Conservation (phyloP, 2,329 filamentous ascomycete species). For the Knoxdaviesia capensis region DNA sequence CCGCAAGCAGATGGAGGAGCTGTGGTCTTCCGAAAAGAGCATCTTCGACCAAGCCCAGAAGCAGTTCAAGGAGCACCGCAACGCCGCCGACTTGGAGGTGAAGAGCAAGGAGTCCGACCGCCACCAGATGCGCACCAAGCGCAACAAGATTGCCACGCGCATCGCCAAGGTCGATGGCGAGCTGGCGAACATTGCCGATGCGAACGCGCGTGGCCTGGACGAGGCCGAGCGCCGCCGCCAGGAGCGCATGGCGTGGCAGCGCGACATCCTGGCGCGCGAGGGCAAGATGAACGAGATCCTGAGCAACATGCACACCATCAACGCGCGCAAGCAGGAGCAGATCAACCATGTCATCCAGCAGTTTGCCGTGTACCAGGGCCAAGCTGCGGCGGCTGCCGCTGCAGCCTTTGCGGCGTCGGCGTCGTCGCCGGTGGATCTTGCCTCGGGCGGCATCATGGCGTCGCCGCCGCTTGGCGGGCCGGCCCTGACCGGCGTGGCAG, state of each 20-base stretch:
- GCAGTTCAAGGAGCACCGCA: slow-evolving; percentile 36
- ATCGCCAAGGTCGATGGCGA: slow-evolving; percentile 56
- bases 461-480: too few species aligned
- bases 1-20: slow-evolving; percentile 32
- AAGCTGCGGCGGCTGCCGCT: slow-evolving; percentile 2
- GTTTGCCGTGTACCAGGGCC: slow-evolving; percentile 4
- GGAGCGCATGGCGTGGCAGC: slow-evolving; percentile 24
- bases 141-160: slow-evolving; percentile 51
- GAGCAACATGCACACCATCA: slow-evolving; percentile 14
- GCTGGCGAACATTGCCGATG: slow-evolving; percentile 47
- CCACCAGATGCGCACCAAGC: slow-evolving; percentile 40
- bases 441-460: background rate
- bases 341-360: slow-evolving; percentile 17
- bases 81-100: slow-evolving; percentile 39
- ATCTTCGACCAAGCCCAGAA: slow-evolving; percentile 38
- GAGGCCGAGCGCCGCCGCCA: slow-evolving; percentile 40
- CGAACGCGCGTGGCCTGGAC: slow-evolving; percentile 43
- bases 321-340: slow-evolving; percentile 19
- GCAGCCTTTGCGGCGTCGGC: background rate
- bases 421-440: background rate
- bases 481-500: background rate
- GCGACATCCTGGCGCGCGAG: slow-evolving; percentile 24
- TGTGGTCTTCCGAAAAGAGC: slow-evolving; percentile 32
- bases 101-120: slow-evolving; percentile 45
- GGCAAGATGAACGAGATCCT: slow-evolving; percentile 20